These are phyloP conservation scores for Elongisporangium anandrum DNA, from an alignment of 352 stramenopile species.

Conservation along the genomic window DNA sequence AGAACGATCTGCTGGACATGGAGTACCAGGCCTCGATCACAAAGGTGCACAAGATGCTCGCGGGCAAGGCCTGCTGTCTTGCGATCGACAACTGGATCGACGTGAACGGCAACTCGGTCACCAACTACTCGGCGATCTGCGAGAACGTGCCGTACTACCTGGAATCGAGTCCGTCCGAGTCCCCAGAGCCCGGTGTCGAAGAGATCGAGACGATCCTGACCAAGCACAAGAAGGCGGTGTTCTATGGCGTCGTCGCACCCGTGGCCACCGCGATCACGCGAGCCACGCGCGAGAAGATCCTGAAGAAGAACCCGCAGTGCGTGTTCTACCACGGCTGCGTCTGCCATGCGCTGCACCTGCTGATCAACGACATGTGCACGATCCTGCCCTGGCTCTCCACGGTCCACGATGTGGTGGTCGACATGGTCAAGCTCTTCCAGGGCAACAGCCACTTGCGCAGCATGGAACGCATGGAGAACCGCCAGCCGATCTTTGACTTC, in stretches of 20 bases:
- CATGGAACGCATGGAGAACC: constrained; percentile 8
- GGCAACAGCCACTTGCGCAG: constrained; percentile 41
- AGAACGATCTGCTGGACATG: constrained; percentile 57
- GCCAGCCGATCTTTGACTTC: constrained; percentile 17
- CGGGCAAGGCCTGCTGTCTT: constrained; percentile 44
- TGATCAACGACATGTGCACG: constrained; percentile 46
- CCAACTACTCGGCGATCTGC: constrained; percentile 36
- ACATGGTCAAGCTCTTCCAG: constrained; percentile 39
- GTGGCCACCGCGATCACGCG: constrained; percentile 32
- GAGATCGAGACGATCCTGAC: constrained; percentile 44
- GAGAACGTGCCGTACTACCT: constrained; percentile 40
- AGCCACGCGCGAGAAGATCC: constrained; percentile 40
- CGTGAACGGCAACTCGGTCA: constrained; percentile 29
- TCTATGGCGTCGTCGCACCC: constrained; percentile 49
- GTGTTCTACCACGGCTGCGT: constrained; percentile 68
- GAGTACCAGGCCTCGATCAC: constrained; percentile 38
- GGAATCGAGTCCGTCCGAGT: constrained; percentile 29
- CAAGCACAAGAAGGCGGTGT: constrained; percentile 45
- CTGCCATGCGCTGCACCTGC: constrained; percentile 32
- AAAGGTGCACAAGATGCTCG: constrained; percentile 40
- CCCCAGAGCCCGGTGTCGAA: constrained; percentile 15
- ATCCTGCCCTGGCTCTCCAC: constrained; percentile 49
- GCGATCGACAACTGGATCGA: constrained; percentile 56
- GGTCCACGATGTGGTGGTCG: constrained; percentile 26
- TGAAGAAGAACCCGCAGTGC: constrained; percentile 54